Evolutionary conservation across 2,329 filamentous ascomycete species (phyloP).

Genomic region (Cordyceps militaris): DNA sequence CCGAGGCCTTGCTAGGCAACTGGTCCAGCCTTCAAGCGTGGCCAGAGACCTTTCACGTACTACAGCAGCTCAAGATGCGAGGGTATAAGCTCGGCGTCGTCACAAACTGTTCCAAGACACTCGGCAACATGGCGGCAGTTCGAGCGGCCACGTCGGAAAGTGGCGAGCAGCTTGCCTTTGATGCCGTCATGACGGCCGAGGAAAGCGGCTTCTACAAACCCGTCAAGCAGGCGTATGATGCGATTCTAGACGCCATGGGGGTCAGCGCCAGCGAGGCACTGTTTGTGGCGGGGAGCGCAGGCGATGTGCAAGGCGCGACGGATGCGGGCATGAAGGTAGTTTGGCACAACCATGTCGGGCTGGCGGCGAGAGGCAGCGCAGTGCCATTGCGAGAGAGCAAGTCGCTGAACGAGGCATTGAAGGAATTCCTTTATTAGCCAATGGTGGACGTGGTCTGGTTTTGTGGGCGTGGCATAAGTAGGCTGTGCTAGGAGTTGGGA

Average conservation of each 20-base stretch:
- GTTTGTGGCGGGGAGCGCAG: conserved; percentile 33
- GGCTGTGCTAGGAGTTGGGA: too few relatives aligned
- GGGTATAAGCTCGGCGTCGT: conserved; percentile 30
- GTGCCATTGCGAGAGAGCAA: conserved; percentile 19
- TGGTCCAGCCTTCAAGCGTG: conserved; percentile 24
- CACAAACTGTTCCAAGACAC: conserved; percentile 30
- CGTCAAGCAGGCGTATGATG: conserved; percentile 25
- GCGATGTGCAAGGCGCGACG: conserved; percentile 32
- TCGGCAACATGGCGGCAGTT: conserved; percentile 22
- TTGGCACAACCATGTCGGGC: conserved; percentile 30
- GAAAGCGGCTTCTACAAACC: conserved; percentile 35
- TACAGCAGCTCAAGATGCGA: conserved; percentile 18
- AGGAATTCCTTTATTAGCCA: conserved; percentile 10
- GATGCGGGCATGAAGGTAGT: conserved; percentile 32
- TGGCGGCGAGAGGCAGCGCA: conserved; percentile 22
- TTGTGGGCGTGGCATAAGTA: too few relatives aligned
- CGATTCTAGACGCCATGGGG: conserved; percentile 22
- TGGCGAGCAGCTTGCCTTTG: conserved; percentile 20
- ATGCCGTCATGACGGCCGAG: conserved; percentile 30
- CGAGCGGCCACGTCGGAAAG: background rate
- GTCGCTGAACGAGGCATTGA: conserved; percentile 19
- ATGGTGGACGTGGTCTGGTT: too few relatives aligned
- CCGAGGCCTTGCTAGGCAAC: conserved; percentile 21
- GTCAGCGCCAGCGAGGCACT: conserved; percentile 23
- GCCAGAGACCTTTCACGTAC: conserved; percentile 18